Conservation (phyloP, 192 early-diverging fungal genomes). For the Backusella sp. region DNA sequence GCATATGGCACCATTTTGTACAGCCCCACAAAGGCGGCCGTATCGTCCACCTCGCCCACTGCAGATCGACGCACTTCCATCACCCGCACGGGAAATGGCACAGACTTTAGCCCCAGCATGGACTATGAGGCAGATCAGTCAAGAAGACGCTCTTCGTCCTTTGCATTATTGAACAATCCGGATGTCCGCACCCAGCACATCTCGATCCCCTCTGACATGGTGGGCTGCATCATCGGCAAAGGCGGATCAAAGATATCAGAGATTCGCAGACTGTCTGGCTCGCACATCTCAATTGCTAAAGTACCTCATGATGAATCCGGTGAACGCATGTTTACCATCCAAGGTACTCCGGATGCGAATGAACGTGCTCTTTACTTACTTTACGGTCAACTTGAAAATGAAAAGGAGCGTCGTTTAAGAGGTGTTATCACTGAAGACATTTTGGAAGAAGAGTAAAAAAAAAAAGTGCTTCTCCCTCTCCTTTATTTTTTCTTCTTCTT, state of each 20-base stretch:
- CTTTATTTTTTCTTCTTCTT: too few species aligned
- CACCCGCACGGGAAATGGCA: slow-evolving; percentile 57
- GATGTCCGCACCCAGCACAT: slow-evolving; percentile 82
- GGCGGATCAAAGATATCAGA: slow-evolving; percentile 79
- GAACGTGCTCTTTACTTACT: slow-evolving; percentile 89
- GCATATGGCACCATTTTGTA: slow-evolving; percentile 81
- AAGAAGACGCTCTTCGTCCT: slow-evolving; percentile 23
- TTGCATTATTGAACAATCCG: slow-evolving; percentile 32
- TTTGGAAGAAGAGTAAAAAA: slow-evolving; percentile 6
- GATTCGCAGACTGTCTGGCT: slow-evolving; percentile 74
- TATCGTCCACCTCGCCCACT: slow-evolving; percentile 10
- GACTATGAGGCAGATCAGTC: neutral
- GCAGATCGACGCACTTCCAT: slow-evolving; percentile 32
- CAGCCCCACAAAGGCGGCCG: slow-evolving; percentile 59
- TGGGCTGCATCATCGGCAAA: slow-evolving; percentile 96
- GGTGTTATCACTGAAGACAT: slow-evolving; percentile 18
- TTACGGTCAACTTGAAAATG: slow-evolving; percentile 83
- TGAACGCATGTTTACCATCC: slow-evolving; percentile 92
- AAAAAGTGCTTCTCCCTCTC: neutral
- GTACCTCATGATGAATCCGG: slow-evolving; percentile 71
- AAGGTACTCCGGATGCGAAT: slow-evolving; percentile 80
- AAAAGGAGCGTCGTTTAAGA: slow-evolving; percentile 74
- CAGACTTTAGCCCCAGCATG: slow-evolving; percentile 40
- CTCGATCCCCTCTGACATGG: slow-evolving; percentile 90
- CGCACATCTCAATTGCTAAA: slow-evolving; percentile 88